phyloP scores from a whole-genome alignment of 2,329 filamentous ascomycete species.

The Claviceps pazoutovae region DNA sequence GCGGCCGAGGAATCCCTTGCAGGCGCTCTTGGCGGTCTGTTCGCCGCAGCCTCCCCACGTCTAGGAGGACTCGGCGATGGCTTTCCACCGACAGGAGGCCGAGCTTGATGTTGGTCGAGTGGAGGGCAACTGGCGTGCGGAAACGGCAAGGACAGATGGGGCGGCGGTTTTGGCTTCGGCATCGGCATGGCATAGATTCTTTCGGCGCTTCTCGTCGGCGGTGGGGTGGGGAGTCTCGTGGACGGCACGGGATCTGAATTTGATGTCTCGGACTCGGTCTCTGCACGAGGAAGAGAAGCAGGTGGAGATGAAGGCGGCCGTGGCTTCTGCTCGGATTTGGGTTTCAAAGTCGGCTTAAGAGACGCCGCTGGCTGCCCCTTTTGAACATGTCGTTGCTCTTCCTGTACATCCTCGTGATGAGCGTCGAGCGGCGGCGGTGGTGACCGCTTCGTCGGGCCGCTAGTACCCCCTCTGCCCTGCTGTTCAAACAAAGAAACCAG shows the following conservation, averaged over 20 bases:
- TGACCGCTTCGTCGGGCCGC: constrained; percentile 19
- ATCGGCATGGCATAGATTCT: constrained; percentile 5
- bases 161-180: constrained; percentile 10
- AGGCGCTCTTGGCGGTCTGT: constrained; percentile 10
- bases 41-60: background rate
- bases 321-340: background rate
- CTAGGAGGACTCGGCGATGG: background rate
- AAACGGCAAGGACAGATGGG: constrained; percentile 3
- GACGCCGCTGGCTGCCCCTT: background rate
- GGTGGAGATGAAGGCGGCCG: background rate
- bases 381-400: background rate
- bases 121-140: background rate
- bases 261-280: background rate
- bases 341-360: background rate
- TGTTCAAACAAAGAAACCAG: constrained; percentile 58
- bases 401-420: background rate
- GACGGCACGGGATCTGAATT: background rate
- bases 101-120: background rate
- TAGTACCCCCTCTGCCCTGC: constrained; percentile 15
- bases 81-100: background rate
- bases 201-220: constrained; percentile 1
- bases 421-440: background rate
- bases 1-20: constrained; percentile 11
- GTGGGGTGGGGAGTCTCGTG: background rate
- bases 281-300: background rate